A percentile compares a stretch with the other conserved stretches of the same genome.
These are phyloP conservation scores for Teratosphaeria pseudoeucalypti DNA, from an alignment of 2,329 filamentous ascomycete species.

Conservation along the genomic window DNA sequence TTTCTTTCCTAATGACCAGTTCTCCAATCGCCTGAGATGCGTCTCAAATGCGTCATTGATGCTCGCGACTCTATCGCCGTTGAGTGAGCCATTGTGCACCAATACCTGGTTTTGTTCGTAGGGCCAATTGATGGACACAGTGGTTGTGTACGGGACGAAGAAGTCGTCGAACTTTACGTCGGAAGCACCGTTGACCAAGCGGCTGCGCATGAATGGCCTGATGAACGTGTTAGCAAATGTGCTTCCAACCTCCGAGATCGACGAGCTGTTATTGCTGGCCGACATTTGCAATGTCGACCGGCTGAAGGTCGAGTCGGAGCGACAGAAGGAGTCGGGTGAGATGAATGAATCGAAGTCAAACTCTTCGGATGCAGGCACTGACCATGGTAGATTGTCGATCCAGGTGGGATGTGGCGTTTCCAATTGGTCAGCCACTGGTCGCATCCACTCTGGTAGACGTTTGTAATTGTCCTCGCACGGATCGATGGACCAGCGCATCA, in stretches of 20 bases:
- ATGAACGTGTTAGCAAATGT: slow-evolving; percentile 4
- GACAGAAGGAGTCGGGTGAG: background rate
- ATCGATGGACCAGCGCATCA: slow-evolving; percentile 73
- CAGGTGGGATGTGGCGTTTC: slow-evolving; percentile 64
- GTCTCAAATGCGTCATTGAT: slow-evolving; percentile 82
- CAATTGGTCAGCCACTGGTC: slow-evolving; percentile 57
- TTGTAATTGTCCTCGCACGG: slow-evolving; percentile 72
- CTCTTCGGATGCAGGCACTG: slow-evolving; percentile 8
- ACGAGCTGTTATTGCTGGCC: background rate
- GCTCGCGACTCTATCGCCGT: slow-evolving; percentile 41
- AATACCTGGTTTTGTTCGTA: slow-evolving; percentile 66
- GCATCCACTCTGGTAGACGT: slow-evolving; percentile 62
- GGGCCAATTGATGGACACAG: slow-evolving; percentile 71
- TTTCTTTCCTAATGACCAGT: slow-evolving; percentile 66
- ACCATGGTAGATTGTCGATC: slow-evolving; percentile 73
- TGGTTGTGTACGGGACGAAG: slow-evolving; percentile 71
- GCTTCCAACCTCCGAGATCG: background rate
- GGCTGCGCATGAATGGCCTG: slow-evolving; percentile 61
- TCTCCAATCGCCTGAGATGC: slow-evolving; percentile 63
- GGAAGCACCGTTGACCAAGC: slow-evolving; percentile 37
- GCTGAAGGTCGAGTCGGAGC: background rate
- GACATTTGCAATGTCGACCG: background rate
- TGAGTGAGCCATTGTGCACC: slow-evolving; percentile 18
- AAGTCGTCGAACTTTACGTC: slow-evolving; percentile 58
- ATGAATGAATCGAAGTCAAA: background rate